A percentile compares a stretch with the other conserved stretches of the same genome.
Conservation (phyloP, 169 alveolate genomes). For the Plasmodium vinckei region DNA sequence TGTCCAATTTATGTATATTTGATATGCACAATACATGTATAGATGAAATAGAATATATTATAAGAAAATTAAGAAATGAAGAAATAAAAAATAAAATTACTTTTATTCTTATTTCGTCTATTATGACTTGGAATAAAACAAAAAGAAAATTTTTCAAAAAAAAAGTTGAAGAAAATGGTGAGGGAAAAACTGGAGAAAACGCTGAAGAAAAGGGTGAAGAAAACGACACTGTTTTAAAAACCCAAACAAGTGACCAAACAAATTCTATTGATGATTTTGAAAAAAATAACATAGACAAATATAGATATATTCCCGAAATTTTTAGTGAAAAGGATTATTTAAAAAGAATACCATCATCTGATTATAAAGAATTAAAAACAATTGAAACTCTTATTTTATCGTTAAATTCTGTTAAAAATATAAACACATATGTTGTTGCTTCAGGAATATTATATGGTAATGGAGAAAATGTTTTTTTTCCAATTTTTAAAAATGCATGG, state of each 20-base stretch:
- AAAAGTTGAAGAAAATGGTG: constrained; percentile 1
- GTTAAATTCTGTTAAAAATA: constrained; percentile 25
- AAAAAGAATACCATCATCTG: constrained; percentile 38
- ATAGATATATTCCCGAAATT: constrained; percentile 16
- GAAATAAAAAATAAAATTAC: constrained; percentile 9
- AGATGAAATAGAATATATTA: constrained; percentile 59
- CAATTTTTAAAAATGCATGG: constrained; percentile 69
- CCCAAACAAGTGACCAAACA: not conserved
- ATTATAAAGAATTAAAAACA: constrained; percentile 35
- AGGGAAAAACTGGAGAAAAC: not conserved
- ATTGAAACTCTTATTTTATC: constrained; percentile 48
- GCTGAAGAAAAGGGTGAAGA: not conserved
- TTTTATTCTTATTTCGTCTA: constrained; percentile 40
- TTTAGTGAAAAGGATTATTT: constrained; percentile 49
- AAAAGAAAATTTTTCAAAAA: constrained; percentile 21
- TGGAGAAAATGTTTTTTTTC: constrained; percentile 43
- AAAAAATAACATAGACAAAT: not conserved
- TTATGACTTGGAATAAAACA: constrained; percentile 68
- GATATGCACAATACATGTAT: constrained; percentile 32
- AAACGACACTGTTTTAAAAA: not conserved
- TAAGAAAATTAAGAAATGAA: constrained; percentile 46
- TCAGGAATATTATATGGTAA: constrained; percentile 52
- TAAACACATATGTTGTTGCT: constrained; percentile 57
- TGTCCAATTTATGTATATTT: constrained; percentile 17
- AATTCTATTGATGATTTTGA: not conserved